Evolutionary conservation across 345 rosid species (phyloP), one percentile per base, ranked within the genome.

Genomic region (Brassica carinata): DNA sequence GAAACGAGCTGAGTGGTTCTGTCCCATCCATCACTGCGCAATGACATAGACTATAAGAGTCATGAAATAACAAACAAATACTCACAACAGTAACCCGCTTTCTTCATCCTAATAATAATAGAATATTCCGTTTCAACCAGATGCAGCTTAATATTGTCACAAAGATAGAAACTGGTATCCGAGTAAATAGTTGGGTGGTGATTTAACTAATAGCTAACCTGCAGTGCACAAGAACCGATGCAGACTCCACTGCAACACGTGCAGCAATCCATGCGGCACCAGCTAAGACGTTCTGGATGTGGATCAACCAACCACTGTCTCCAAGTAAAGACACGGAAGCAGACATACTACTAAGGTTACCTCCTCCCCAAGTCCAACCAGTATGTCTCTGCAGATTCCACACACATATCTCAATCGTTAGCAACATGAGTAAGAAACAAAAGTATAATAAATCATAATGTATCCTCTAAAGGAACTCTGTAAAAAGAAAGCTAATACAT

Each of bases 241-340:
- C 99, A 51, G 95, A 89, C 81, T 96, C 99, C 82, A 92, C 67
- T 71, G 87, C 95, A 80, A 96, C 88, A 64, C 90, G 99, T 57
- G 96, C 99, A 69, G 98, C 98, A 82, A 96, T 96, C 97, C 97
- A 96, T 65, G 96, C 99, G 59, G 98, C 91, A 71, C 99, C 99
- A 84, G 99, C 98, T 87, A 96, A 86, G 79, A 96, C 88, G 85
- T 87, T 96, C 85, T 96, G 99, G 71, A 96, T 88, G 85, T 96
- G 98, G 85, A 88, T 89, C 83, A 96, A 84, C 99, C 99, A 96
- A 82, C 98, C 99, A 85, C 92, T 92, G 76, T 96, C 98, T 75
- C 99, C 99, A 23, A 96, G 93, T 69, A 97, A 90, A 68, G 99
- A 91, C 48, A 96, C 99, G 72, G 99, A 96, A 73, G 99, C 99